Conservation (phyloP, 495 filamentous ascomycete genomes). For the Daldinia decipiens region DNA sequence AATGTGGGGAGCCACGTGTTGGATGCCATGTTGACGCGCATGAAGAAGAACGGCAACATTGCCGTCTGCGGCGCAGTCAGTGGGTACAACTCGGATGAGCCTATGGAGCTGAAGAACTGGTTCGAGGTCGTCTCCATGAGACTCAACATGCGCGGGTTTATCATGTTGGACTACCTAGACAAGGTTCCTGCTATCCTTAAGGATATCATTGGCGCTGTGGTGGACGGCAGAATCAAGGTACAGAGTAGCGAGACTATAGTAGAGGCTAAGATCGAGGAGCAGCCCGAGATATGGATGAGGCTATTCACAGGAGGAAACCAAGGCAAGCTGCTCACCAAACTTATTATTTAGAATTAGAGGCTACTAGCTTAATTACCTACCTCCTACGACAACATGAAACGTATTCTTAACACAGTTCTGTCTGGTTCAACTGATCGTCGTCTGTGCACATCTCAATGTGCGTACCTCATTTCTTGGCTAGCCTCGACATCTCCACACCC, state of each 20-base stretch:
- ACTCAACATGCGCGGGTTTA: constrained; percentile 63
- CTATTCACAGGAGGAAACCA: constrained; percentile 61
- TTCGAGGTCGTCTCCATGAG: constrained; percentile 62
- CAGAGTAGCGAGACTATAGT: constrained; percentile 55
- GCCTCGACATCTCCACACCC: not conserved
- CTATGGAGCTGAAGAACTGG: constrained; percentile 59
- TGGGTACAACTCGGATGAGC: constrained; percentile 57
- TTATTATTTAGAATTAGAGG: constrained; percentile 33
- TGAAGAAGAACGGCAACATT: constrained; percentile 62
- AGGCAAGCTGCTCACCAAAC: constrained; percentile 58
- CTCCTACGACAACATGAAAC: not conserved
- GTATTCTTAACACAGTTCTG: not conserved
- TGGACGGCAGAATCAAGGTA: constrained; percentile 54
- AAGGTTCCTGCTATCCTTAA: constrained; percentile 49
- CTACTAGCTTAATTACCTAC: too few species aligned
- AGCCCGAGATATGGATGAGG: constrained; percentile 58
- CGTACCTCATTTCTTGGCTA: not conserved
- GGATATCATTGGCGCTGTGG: constrained; percentile 53
- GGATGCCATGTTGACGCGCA: constrained; percentile 64
- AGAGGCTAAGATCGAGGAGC: constrained; percentile 55
- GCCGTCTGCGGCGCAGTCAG: constrained; percentile 64
- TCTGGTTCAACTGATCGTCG: constrained; percentile 1
- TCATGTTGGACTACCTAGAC: constrained; percentile 58
- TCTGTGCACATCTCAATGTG: not conserved
- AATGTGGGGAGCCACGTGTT: constrained; percentile 68